phyloP scores from a whole-genome alignment of 1,139 yeast genomes.

The Hemisphaericaspora lyxosophila region DNA sequence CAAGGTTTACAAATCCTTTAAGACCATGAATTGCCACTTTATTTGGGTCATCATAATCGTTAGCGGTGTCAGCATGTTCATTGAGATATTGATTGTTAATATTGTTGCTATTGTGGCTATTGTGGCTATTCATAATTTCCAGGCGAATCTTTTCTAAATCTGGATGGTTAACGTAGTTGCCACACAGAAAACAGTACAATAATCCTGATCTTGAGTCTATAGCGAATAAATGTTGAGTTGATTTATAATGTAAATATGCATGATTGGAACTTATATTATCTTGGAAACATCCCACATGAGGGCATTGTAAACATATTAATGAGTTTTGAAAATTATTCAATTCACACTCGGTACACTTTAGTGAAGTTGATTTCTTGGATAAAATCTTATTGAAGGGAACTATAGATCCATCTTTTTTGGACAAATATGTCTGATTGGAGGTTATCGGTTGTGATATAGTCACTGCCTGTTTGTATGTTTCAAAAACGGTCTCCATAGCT shows the following conservation, averaged over 20 bases:
- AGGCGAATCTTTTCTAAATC: constrained; percentile 52
- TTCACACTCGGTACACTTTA: constrained; percentile 53
- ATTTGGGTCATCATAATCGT: constrained; percentile 46
- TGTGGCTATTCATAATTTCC: constrained; percentile 17
- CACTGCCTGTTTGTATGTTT: constrained; percentile 60
- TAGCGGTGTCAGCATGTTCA: constrained; percentile 6
- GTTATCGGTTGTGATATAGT: constrained; percentile 40
- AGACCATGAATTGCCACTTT: constrained; percentile 70
- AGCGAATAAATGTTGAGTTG: constrained; percentile 71
- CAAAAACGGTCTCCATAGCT: constrained; percentile 55
- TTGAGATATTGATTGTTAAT: constrained; percentile 23
- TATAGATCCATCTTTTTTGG: constrained; percentile 33
- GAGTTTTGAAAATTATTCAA: constrained; percentile 49
- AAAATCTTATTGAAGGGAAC: constrained; percentile 32
- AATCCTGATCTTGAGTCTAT: constrained; percentile 59
- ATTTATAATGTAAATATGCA: constrained; percentile 59
- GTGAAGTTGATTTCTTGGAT: constrained; percentile 40
- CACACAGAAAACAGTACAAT: constrained; percentile 76
- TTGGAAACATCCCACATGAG: constrained; percentile 71
- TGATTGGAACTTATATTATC: constrained; percentile 42
- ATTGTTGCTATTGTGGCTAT: not conserved
- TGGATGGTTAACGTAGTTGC: constrained; percentile 65
- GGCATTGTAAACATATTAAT: constrained; percentile 78
- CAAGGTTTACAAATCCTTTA: constrained; percentile 87
- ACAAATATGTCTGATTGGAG: constrained; percentile 21